A percentile compares a stretch with the other conserved stretches of the same genome.
Evolutionary conservation across 371 early-diverging fungal genomes (phyloP).

Genomic region (Circinella umbellata): DNA sequence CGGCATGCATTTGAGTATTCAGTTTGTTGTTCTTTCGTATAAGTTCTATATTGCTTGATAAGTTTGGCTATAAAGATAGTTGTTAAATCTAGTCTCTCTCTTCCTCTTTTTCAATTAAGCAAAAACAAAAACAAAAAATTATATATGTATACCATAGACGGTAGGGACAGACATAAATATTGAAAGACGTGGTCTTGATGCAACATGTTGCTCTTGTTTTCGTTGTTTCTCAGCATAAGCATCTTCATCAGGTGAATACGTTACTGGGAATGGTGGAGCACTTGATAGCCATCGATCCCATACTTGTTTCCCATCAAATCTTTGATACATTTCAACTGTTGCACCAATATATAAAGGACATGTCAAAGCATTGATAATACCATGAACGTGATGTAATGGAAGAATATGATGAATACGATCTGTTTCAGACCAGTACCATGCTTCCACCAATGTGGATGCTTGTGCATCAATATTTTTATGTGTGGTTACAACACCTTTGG

Average conservation of each 20-base stretch:
- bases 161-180: slow-evolving; percentile 92
- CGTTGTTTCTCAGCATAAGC: slow-evolving; percentile 70
- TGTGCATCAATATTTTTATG: slow-evolving; percentile 71
- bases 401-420: slow-evolving; percentile 81
- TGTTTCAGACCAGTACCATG: slow-evolving; percentile 72
- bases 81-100: no score
- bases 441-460: slow-evolving; percentile 62
- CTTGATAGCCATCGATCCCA: slow-evolving; percentile 64
- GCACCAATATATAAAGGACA: slow-evolving; percentile 75
- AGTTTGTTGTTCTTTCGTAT: slow-evolving; percentile 30
- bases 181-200: slow-evolving; percentile 36
- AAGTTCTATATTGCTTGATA: slow-evolving; percentile 46
- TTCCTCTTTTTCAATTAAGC: not conserved
- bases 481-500: slow-evolving; percentile 84
- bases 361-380: slow-evolving; percentile 64
- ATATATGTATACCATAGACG: slow-evolving; percentile 62
- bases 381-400: slow-evolving; percentile 89
- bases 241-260: slow-evolving; percentile 32
- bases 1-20: slow-evolving; percentile 53
- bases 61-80: slow-evolving; percentile 53
- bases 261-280: slow-evolving; percentile 10
- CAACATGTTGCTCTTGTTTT: not conserved
- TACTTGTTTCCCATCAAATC: slow-evolving; percentile 65
- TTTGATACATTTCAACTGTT: slow-evolving; percentile 74
- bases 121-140: not conserved